These are phyloP conservation scores for Camelina sativa DNA, from an alignment of 345 rosid genomes.

Conservation along the genomic window DNA sequence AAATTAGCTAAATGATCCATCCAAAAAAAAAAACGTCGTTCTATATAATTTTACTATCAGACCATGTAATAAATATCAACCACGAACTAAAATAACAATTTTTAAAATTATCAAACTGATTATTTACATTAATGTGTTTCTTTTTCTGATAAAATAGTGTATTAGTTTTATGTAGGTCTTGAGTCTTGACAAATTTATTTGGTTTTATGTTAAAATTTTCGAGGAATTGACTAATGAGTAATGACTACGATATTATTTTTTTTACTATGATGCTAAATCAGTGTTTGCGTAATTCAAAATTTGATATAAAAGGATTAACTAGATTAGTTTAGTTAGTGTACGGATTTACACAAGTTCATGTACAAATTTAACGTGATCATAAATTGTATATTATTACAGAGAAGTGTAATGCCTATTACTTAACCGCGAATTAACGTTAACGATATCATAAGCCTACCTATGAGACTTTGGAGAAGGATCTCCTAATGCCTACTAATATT, in stretches of 20 bases:
- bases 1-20: not conserved
- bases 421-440: slow-evolving; percentile 39
- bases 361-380: not conserved
- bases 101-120: not conserved
- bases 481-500: slow-evolving; percentile 39
- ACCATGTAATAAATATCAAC: no score
- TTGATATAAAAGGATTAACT: no score
- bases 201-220: not conserved
- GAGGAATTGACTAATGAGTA: not conserved
- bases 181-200: not conserved
- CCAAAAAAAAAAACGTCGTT: not conserved
- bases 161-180: not conserved
- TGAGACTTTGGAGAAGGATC: slow-evolving; percentile 33
- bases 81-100: no score
- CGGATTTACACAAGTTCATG: not conserved
- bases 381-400: not conserved
- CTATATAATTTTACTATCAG: no score
- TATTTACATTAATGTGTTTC: not conserved
- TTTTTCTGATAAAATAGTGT: not conserved
- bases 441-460: slow-evolving; percentile 30
- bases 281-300: not conserved
- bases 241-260: not conserved
- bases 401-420: slow-evolving; percentile 38
- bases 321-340: not conserved
- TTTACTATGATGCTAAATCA: not conserved